Evolutionary conservation across 2,329 filamentous ascomycete genomes (phyloP), one percentile per base, ranked within the genome.

Genomic region (Lachnellula subtilissima): DNA sequence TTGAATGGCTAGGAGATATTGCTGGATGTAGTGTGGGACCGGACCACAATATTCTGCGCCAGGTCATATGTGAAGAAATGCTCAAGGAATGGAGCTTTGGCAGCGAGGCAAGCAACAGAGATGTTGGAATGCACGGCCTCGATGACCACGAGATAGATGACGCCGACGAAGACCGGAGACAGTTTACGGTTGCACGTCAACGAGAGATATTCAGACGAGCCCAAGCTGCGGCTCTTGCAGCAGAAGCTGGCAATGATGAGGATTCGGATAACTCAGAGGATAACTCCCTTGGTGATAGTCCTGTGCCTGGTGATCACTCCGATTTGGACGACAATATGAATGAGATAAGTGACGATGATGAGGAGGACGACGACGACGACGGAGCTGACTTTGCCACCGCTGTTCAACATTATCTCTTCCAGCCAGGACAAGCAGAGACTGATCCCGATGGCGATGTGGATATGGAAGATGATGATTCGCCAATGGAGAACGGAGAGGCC

Each of bases 1-100:
- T 99, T 53, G 92, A 97, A 66, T 99, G 95, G 95, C 80, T 99
- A 19, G 82, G 86, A 52, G 95, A 99, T 71, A 95, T 99, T 66
- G 84, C 91, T 7, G 91, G 91, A 32, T 97, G 92, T 72, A 88
- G 85, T 52, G 88, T 96, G 48, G 91, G 90, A 1, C 78, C 84
- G 35, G 91, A 99, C 67, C 83, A 85, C 59, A 79, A 89, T 57
- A 84, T 97, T 17, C 76, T 99, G 45, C 83, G 91, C 39, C 86
- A 84, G 51, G 85, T 88, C 6, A 84, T 99, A 40, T 99, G 94
- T 67, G 91, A 97, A 70, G 91, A 99, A 71, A 81, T 97, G 66
- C 83, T 99, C 58, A 88, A 86, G 63, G 83, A 88, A 1, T 99
- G 94, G 94, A 83, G 86, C 35, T 83, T 87, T 62, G 94, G 94